Conservation (phyloP, 768 basidiomycete genomes). For the Podaxis pistillaris region DNA sequence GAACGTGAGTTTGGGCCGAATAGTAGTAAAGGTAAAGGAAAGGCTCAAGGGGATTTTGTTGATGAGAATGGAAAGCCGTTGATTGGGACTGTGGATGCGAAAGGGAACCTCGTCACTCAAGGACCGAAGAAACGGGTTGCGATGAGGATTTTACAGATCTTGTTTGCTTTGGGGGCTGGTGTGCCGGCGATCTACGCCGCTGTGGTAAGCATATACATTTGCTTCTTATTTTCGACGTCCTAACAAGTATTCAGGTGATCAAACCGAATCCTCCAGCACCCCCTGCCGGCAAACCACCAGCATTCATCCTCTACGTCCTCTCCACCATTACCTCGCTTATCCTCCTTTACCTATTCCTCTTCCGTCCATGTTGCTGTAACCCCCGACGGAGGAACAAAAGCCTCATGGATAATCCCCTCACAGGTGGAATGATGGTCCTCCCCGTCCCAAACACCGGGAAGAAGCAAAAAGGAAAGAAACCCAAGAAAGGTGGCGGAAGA, state of each 20-base stretch:
- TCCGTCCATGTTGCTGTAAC: constrained; percentile 48
- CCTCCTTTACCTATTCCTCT: neutral
- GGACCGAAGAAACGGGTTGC: constrained; percentile 60
- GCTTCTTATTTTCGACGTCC: neutral
- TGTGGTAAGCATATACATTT: constrained; percentile 39
- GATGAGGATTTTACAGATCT: constrained; percentile 44
- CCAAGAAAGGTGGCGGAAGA: constrained; percentile 38
- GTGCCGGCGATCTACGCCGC: constrained; percentile 63
- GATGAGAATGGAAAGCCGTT: constrained; percentile 49
- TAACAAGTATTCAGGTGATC: neutral
- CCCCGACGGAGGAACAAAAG: constrained; percentile 20
- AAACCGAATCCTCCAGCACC: neutral
- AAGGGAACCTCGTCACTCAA: constrained; percentile 58
- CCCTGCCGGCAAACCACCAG: neutral
- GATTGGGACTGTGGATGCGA: constrained; percentile 57
- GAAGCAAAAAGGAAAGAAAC: constrained; percentile 35
- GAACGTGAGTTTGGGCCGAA: constrained; percentile 64
- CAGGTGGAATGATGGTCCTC: constrained; percentile 58
- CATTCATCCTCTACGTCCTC: neutral
- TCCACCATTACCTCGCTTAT: neutral
- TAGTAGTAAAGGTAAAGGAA: constrained; percentile 25
- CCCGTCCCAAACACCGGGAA: constrained; percentile 41
- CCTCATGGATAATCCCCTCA: constrained; percentile 22
- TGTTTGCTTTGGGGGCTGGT: constrained; percentile 50
- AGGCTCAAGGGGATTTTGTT: constrained; percentile 27